phyloP scores from a whole-genome alignment of 2,329 filamentous ascomycete genomes.

The Aureobasidium sp. region DNA sequence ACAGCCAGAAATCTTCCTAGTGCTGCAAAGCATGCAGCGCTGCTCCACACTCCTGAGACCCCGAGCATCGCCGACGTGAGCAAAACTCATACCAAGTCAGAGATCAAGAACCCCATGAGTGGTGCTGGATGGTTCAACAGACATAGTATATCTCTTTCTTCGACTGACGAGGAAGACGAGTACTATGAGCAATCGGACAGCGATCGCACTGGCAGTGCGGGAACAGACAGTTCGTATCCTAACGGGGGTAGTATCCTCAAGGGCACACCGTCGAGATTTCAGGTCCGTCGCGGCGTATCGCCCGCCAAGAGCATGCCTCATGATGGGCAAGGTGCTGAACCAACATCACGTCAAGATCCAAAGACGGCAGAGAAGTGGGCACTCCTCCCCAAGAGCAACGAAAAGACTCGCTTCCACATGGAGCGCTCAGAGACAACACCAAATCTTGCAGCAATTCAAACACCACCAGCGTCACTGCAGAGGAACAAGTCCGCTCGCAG shows the following conservation, averaged over 20 bases:
- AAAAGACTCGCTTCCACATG: background rate
- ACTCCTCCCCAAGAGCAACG: background rate
- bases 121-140: background rate
- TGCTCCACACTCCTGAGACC: background rate
- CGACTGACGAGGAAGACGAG: conserved; percentile 18
- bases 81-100: background rate
- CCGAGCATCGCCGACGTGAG: background rate
- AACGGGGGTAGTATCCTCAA: conserved; percentile 29
- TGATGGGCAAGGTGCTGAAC: conserved; percentile 19
- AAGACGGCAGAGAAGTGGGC: background rate
- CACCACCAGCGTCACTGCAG: background rate
- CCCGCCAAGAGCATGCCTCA: conserved; percentile 20
- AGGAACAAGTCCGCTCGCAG: background rate
- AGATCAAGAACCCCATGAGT: background rate
- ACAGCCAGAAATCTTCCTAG: background rate
- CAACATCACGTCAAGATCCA: background rate
- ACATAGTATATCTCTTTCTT: conserved; percentile 11
- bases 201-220: conserved; percentile 20
- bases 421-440: conserved; percentile 12
- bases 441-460: background rate
- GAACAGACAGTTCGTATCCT: conserved; percentile 26
- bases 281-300: conserved; percentile 23
- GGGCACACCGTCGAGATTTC: conserved; percentile 31
- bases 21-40: background rate
- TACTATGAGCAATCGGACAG: conserved; percentile 15